Evolutionary conservation across 495 filamentous ascomycete genomes (phyloP), one percentile per base, ranked within the genome.

Genomic region (Aspergillus funiculosus): DNA sequence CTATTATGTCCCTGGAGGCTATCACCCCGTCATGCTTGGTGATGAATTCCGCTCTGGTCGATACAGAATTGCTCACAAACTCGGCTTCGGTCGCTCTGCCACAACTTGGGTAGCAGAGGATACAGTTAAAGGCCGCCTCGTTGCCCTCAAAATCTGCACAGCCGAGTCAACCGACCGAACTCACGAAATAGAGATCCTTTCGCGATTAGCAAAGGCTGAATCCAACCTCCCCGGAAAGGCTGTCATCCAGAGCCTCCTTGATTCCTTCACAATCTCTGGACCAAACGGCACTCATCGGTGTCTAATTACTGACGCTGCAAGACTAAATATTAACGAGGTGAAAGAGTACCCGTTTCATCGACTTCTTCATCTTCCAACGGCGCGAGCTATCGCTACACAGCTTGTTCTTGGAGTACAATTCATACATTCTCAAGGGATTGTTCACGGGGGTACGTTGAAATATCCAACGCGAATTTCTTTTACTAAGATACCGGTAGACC

Each of bases 271-370:
- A 1, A 24, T 69, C 24, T 20, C 57, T 9, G 66, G 72, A 1
- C 64, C 63, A 3, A 74, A 76, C 50, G 69, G 67, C 17, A 56
- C 14, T 1, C 70, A 75, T 43, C 39, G 51, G n/a, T 71, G 65
- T 48, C 52, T 65, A 6, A 69, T 72, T 10, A 70, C 61, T 19
- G 15, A 13, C 1, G 44, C 31, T 10, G 57, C 38, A 27, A 55
- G 24, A 26, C 39, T 46, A 15, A 65, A 48, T 50, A 21, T 69
- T 8, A 25, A 34, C 14, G 55, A 56, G 15, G 48, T 51, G 5
- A 63, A 57, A 40, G 48, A 62, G 1, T 52, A 34, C n/a, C 56
- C 59, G 4, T 51, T 20, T 25, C 43, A 30, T 21, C 28, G 53
- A 6, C 28, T 64, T 0, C 61, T 72, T 31, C 53, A 56, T 22